Conservation (phyloP, 441 rosid genomes). For the Eutrema salsugineum region DNA sequence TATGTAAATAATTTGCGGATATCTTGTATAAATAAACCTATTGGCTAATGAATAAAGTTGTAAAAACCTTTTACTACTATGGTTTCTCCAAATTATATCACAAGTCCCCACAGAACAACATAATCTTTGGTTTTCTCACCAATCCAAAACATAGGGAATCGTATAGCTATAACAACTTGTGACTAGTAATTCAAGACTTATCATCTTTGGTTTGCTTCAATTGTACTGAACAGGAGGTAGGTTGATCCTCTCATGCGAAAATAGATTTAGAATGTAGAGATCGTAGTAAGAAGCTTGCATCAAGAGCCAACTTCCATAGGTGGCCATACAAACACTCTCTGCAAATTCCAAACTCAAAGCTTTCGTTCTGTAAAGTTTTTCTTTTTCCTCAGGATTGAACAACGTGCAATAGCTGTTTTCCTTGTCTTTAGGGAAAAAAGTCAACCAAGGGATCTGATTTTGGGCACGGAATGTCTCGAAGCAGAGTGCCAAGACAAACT, state of each 20-base stretch:
- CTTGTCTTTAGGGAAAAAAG: not conserved
- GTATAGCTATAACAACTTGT: no score
- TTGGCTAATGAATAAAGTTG: no score
- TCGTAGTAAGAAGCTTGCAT: not conserved
- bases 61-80: no score
- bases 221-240: no score
- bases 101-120: not conserved
- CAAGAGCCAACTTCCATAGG: not conserved
- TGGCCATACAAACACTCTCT: not conserved
- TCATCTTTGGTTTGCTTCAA: no score
- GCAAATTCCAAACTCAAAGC: not conserved
- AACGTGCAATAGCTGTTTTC: not conserved
- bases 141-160: not conserved
- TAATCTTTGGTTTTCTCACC: conserved; percentile 4
- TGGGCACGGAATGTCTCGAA: not conserved
- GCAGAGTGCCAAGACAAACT: not conserved
- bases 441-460: not conserved
- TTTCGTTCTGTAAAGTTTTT: not conserved
- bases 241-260: conserved; percentile 1
- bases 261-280: not conserved
- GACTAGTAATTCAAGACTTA: no score
- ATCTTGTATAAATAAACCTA: no score
- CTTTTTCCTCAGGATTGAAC: not conserved
- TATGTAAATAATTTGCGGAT: no score
- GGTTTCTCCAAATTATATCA: no score